A percentile compares a stretch with the other conserved stretches of the same genome.
Evolutionary conservation across 768 basidiomycete species (phyloP).

Genomic region (Holtermanniella nyarrowii): DNA sequence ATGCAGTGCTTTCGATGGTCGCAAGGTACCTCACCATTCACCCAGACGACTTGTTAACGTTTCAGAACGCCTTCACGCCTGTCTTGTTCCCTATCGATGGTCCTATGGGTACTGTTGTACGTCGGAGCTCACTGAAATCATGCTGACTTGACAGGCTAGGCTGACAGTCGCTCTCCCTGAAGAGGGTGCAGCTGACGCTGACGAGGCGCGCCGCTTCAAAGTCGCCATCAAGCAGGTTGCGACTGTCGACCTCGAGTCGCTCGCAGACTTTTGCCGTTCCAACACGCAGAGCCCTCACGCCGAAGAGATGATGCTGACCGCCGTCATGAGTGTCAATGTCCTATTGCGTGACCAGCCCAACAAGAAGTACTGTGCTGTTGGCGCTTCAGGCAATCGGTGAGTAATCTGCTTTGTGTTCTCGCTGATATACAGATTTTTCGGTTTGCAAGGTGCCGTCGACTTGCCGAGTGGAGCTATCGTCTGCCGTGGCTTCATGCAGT

Average conservation of each 20-base stretch:
- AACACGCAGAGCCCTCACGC: slow-evolving; percentile 25
- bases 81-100: slow-evolving; percentile 15
- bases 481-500: slow-evolving; percentile 39
- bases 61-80: slow-evolving; percentile 36
- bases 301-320: slow-evolving; percentile 26
- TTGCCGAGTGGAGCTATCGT: slow-evolving; percentile 37
- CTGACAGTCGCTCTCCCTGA: slow-evolving; percentile 26
- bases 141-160: slow-evolving; percentile 12
- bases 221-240: slow-evolving; percentile 28
- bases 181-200: slow-evolving; percentile 18
- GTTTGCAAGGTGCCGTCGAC: slow-evolving; percentile 9
- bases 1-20: slow-evolving; percentile 1
- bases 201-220: slow-evolving; percentile 34
- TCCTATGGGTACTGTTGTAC: slow-evolving; percentile 8
- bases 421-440: slow-evolving; percentile 11
- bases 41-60: too few relatives aligned
- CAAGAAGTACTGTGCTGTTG: slow-evolving; percentile 26
- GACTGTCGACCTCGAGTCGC: slow-evolving; percentile 32
- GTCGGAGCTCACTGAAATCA: neutral
- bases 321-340: slow-evolving; percentile 38
- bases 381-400: slow-evolving; percentile 31
- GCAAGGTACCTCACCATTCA: too few relatives aligned
- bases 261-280: slow-evolving; percentile 29
- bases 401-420: neutral
- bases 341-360: slow-evolving; percentile 33